Base-by-base conservation (phyloP, 306 rosid genomes). In the Hippophae rhamnoides region DNA sequence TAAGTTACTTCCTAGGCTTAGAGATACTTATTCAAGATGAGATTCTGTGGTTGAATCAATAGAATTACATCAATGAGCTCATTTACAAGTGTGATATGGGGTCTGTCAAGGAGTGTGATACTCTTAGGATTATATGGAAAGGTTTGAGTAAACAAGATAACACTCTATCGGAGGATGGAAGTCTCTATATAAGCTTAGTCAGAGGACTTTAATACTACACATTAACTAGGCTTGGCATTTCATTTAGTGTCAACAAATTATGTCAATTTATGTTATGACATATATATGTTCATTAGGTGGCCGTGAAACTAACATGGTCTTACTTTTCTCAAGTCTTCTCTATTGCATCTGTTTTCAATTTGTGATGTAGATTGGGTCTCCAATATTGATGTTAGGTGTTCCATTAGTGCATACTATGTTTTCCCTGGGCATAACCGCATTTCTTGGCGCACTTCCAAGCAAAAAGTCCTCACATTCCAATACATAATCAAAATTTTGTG, bases 291-390 rank as follows among this genome's bases (percentile, higher is more conserved):
- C 64, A 60, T 25, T 60, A n/a, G 13, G 31, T 18, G 6, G 64
- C 41, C 0, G 52, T 45, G 8, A 60, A 60, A 9, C 1, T 6
- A 46, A 2, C 12, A 14, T 8, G 64, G 64, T 5, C 10, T 60
- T 0, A 3, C 5, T 7, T 7, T 26, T 45, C 23, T 41, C 3
- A 1, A 13, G 27, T 2, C 14, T 10, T 2, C 23, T 27, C 7
- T 1, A 6, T 8, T 0, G 5, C 14, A 7, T 45, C 0, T 18
- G 23, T 18, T 18, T 18, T 18, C 23, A 18, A 18, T 14, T 3
- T 18, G 10, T 14, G 54, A 60, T 60, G 53, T 52, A 8, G 64
- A 60, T 60, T 60, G 64, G 64, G 64, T 41, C 0, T 14, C 18
- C 2, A 43, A 44, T 6, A 5, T 27, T 0, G 40, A 45, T 45